Percentiles rank a stretch among this genome's conserved stretches.
Evolutionary conservation across 352 stramenopile species (phyloP).

Genomic region (Hyaloperonospora brassicae): DNA sequence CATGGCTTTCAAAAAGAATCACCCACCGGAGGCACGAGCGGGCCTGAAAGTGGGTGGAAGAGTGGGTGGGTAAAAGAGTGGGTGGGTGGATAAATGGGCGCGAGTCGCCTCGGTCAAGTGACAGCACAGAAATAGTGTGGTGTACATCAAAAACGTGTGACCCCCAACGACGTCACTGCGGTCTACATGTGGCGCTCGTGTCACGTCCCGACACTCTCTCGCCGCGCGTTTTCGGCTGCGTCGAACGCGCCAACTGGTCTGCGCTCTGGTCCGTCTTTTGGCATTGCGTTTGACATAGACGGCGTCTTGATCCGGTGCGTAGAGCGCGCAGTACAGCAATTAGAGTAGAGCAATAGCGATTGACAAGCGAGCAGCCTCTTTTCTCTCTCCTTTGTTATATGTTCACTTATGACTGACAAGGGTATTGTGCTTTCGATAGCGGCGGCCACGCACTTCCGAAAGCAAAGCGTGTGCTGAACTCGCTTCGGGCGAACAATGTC

Average conservation of each 20-base stretch:
- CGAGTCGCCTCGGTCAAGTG: constrained; percentile 6
- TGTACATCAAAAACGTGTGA: constrained; percentile 1
- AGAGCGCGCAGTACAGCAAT: neutral
- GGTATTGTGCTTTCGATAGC: constrained; percentile 13
- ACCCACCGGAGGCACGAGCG: too few species aligned
- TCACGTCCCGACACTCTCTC: neutral
- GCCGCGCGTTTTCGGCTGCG: constrained; percentile 11
- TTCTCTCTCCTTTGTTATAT: too few species aligned
- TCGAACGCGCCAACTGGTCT: neutral
- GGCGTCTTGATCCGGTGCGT: constrained; percentile 81
- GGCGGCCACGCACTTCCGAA: constrained; percentile 65
- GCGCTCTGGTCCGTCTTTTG: constrained; percentile 35
- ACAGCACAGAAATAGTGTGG: constrained; percentile 3
- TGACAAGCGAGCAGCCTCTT: too few species aligned
- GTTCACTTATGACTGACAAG: too few species aligned
- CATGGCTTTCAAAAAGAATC: constrained; percentile 22
- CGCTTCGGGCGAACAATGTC: constrained; percentile 48
- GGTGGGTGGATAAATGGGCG: too few species aligned
- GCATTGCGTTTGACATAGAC: constrained; percentile 89
- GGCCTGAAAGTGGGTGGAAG: too few species aligned
- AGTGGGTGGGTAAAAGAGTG: too few species aligned
- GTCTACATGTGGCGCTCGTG: constrained; percentile 16
- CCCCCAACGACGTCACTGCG: too few species aligned
- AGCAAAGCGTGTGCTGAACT: constrained; percentile 59
- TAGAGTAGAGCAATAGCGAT: too few species aligned